A percentile compares a stretch with the other conserved stretches of the same genome.
Conservation (phyloP, 2,329 filamentous ascomycete genomes). For the Corniculantispora saksenae region DNA sequence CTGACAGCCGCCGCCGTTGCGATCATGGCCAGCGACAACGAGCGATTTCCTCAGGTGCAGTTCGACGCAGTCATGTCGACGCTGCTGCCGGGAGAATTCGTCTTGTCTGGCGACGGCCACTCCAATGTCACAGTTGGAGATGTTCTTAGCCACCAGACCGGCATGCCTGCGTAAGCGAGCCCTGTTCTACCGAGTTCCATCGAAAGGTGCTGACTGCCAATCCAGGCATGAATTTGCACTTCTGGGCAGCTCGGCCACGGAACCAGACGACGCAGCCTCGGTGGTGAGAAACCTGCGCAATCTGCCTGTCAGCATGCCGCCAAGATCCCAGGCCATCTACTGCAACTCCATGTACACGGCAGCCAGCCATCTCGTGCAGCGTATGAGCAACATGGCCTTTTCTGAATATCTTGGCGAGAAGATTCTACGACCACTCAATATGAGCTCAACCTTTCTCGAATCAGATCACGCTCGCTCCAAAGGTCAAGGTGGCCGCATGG, state of each 20-base stretch:
- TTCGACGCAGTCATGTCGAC: slow-evolving; percentile 29
- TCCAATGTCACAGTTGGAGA: slow-evolving; percentile 28
- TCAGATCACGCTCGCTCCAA: slow-evolving; percentile 22
- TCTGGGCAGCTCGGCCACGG: no score
- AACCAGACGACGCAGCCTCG: slow-evolving; percentile 27
- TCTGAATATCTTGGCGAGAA: slow-evolving; percentile 25
- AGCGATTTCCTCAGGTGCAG: slow-evolving; percentile 25
- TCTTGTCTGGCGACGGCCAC: slow-evolving; percentile 26
- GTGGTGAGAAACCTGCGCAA: slow-evolving; percentile 32
- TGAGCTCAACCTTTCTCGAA: slow-evolving; percentile 30
- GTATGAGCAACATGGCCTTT: slow-evolving; percentile 22
- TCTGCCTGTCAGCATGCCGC: slow-evolving; percentile 26
- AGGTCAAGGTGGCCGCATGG: slow-evolving; percentile 25
- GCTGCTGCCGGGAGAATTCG: slow-evolving; percentile 30
- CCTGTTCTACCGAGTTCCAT: no score
- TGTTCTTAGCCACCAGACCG: slow-evolving; percentile 29
- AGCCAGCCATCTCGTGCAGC: slow-evolving; percentile 28
- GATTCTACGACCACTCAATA: slow-evolving; percentile 29
- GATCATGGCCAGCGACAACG: slow-evolving; percentile 26
- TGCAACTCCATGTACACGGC: slow-evolving; percentile 33
- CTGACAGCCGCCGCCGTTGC: slow-evolving; percentile 30
- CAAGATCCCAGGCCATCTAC: slow-evolving; percentile 28
- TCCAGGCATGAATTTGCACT: no score
- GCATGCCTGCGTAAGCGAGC: slow-evolving; percentile 28
- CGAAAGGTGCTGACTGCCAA: no score